A percentile compares a stretch with the other conserved stretches of the same genome.
phyloP scores from a whole-genome alignment of 441 rosid species.

The Pelargonium fulgidum region DNA sequence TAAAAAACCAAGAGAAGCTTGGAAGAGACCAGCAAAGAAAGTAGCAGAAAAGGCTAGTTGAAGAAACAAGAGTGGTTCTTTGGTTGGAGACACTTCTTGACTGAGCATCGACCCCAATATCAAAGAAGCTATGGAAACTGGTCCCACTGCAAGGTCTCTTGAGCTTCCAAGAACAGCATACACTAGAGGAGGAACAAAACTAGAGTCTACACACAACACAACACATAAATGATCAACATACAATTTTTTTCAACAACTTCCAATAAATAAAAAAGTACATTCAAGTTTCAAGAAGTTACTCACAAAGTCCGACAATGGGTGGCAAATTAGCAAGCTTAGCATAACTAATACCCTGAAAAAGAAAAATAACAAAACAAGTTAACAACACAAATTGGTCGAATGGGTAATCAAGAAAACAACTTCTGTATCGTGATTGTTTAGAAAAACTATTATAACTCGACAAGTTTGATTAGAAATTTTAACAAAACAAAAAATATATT shows the following conservation, averaged over 20 bases:
- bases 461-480: too few relatives aligned
- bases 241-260: too few relatives aligned
- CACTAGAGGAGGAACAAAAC: constrained; percentile 90
- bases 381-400: too few relatives aligned
- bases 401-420: too few relatives aligned
- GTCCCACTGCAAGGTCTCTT: constrained; percentile 82
- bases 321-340: constrained; percentile 97
- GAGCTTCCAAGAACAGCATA: constrained; percentile 95
- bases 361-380: too few relatives aligned
- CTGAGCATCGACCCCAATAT: constrained; percentile 95
- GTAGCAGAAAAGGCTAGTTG: constrained; percentile 43
- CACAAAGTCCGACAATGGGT: constrained; percentile 86
- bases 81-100: constrained; percentile 52
- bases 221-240: too few relatives aligned
- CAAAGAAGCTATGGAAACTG: constrained; percentile 92
- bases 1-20: constrained; percentile 79
- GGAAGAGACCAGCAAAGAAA: constrained; percentile 92
- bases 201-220: constrained; percentile 50
- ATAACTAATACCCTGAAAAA: constrained; percentile 80
- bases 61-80: constrained; percentile 4
- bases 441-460: too few relatives aligned
- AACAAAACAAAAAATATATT: too few relatives aligned
- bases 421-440: too few relatives aligned
- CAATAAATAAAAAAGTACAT: too few relatives aligned
- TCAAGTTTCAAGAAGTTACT: constrained; percentile 24